phyloP scores from a whole-genome alignment of 257 asterid species.

The Nicotiana undulata region DNA sequence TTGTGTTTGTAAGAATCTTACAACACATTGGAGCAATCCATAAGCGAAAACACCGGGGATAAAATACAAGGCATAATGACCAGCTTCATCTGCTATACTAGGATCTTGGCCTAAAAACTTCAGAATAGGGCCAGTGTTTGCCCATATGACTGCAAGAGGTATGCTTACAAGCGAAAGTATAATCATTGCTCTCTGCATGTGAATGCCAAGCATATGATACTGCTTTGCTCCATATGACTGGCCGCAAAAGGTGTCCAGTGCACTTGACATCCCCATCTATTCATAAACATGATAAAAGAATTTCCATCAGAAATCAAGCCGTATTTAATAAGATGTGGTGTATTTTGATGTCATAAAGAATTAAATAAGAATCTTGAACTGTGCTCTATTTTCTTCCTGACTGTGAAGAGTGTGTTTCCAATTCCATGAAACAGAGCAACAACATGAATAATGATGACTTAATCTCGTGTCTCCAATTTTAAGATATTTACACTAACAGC shows the following conservation, averaged over 20 bases:
- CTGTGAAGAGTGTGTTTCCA: background rate
- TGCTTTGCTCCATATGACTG: conserved; percentile 81
- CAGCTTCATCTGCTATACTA: conserved; percentile 59
- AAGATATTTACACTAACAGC: background rate
- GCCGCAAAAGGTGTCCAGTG: conserved; percentile 79
- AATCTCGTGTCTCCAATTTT: background rate
- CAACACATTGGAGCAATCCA: conserved; percentile 66
- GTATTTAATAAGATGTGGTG: background rate
- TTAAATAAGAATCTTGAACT: background rate
- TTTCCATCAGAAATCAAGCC: background rate
- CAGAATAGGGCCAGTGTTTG: conserved; percentile 55
- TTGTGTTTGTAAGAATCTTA: conserved; percentile 71
- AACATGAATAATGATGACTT: background rate
- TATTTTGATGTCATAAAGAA: background rate
- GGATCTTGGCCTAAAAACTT: conserved; percentile 66
- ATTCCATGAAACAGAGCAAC: background rate
- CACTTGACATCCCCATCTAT: conserved; percentile 87
- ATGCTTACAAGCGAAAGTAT: conserved; percentile 49
- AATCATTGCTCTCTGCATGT: conserved; percentile 73
- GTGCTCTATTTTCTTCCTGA: background rate
- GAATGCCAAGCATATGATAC: conserved; percentile 73
- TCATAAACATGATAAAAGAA: background rate
- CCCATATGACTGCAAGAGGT: conserved; percentile 65
- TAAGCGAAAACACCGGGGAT: conserved; percentile 63
- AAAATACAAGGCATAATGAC: conserved; percentile 52